Conservation (phyloP, 2,329 filamentous ascomycete genomes). For the Stachybotrys elegans region DNA sequence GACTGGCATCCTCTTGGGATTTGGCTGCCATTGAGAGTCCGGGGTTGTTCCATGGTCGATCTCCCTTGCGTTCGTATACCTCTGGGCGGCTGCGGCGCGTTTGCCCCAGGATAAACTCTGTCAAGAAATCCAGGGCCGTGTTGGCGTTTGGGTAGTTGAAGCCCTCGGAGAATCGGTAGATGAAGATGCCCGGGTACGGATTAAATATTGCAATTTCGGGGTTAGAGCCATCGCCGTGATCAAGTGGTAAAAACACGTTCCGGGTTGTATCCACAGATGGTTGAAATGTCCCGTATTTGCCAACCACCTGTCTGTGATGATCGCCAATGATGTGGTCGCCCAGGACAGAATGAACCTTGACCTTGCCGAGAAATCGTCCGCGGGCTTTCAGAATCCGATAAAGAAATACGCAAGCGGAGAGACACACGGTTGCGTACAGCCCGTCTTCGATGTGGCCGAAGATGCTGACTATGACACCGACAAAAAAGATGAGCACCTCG, state of each 20-base stretch:
- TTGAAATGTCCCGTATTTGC: slow-evolving; percentile 55
- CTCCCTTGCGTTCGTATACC: slow-evolving; percentile 60
- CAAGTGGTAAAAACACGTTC: slow-evolving; percentile 81
- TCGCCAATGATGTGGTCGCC: slow-evolving; percentile 68
- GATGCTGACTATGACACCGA: slow-evolving; percentile 83
- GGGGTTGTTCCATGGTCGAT: slow-evolving; percentile 93
- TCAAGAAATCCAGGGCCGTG: slow-evolving; percentile 77
- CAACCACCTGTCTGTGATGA: slow-evolving; percentile 40
- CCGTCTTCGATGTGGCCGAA: slow-evolving; percentile 88
- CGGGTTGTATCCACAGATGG: slow-evolving; percentile 46
- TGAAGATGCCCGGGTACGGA: slow-evolving; percentile 89
- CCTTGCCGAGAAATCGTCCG: slow-evolving; percentile 72
- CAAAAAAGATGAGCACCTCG: slow-evolving; percentile 88
- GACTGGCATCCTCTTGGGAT: slow-evolving; percentile 19
- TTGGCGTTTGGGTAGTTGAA: slow-evolving; percentile 96
- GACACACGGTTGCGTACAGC: slow-evolving; percentile 78
- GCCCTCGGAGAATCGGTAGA: slow-evolving; percentile 90
- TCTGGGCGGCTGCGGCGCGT: slow-evolving; percentile 74
- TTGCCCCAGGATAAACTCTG: slow-evolving; percentile 59
- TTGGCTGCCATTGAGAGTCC: slow-evolving; percentile 54
- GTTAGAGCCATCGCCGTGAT: slow-evolving; percentile 87
- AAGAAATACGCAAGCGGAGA: slow-evolving; percentile 73
- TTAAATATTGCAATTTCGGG: slow-evolving; percentile 72
- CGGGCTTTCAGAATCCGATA: slow-evolving; percentile 79
- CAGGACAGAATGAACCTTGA: slow-evolving; percentile 69